Percentiles rank a stretch among this genome's conserved stretches.
phyloP scores from a whole-genome alignment of 108 stramenopile species.

The Cyclotella sp. region DNA sequence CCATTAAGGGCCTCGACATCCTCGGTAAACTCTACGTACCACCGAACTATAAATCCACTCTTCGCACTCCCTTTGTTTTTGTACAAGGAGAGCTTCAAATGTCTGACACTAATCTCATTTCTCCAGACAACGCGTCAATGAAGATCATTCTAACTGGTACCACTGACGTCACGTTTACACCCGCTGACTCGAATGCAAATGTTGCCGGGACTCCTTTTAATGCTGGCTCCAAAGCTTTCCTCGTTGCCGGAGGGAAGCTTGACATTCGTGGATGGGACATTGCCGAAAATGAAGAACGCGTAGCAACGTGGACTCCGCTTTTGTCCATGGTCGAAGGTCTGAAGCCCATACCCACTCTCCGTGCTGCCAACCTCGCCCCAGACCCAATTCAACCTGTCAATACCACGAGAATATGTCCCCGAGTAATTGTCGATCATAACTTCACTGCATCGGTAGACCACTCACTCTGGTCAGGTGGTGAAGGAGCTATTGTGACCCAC shows the following conservation, averaged over 20 bases:
- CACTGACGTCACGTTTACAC: slow-evolving; percentile 40
- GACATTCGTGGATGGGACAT: slow-evolving; percentile 53
- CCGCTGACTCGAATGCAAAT: slow-evolving; percentile 40
- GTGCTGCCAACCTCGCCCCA: background rate
- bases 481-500: slow-evolving; percentile 23
- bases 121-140: slow-evolving; percentile 51
- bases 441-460: slow-evolving; percentile 26
- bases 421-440: slow-evolving; percentile 33
- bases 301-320: slow-evolving; percentile 43
- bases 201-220: slow-evolving; percentile 47
- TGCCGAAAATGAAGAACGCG: background rate
- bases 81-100: slow-evolving; percentile 78
- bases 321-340: slow-evolving; percentile 28
- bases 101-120: slow-evolving; percentile 47
- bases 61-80: slow-evolving; percentile 63
- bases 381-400: slow-evolving; percentile 13
- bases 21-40: slow-evolving; percentile 63
- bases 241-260: slow-evolving; percentile 70
- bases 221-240: slow-evolving; percentile 63
- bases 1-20: slow-evolving; percentile 58
- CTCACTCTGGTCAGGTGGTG: slow-evolving; percentile 50
- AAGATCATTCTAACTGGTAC: slow-evolving; percentile 57
- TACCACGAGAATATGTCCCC: slow-evolving; percentile 30
- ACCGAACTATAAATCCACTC: slow-evolving; percentile 40
- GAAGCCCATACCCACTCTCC: slow-evolving; percentile 18